Conservation (phyloP, 352 stramenopile species). For the Albugo laibachii region DNA sequence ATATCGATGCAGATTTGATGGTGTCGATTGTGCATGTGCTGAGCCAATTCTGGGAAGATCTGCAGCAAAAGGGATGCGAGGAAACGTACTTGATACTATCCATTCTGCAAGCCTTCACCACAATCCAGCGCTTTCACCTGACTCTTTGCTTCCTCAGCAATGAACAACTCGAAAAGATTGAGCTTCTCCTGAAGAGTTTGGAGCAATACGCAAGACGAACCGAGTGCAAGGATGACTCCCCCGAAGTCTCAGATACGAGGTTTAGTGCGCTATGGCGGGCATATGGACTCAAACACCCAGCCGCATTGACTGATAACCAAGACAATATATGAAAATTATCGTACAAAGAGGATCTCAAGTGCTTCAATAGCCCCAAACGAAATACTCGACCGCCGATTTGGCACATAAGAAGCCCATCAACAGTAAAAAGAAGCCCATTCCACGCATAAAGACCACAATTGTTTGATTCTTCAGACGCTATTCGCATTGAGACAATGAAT, state of each 20-base stretch:
- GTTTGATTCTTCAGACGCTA: slow-evolving; percentile 72
- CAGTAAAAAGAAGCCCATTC: slow-evolving; percentile 67
- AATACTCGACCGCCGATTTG: slow-evolving; percentile 76
- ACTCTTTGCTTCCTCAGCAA: slow-evolving; percentile 53
- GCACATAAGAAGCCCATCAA: slow-evolving; percentile 56
- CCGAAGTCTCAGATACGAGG: not conserved
- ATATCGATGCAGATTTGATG: slow-evolving; percentile 57
- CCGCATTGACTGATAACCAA: not conserved
- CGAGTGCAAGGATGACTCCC: not conserved
- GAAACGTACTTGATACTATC: slow-evolving; percentile 17
- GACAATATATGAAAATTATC: not conserved
- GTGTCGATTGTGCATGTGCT: slow-evolving; percentile 38
- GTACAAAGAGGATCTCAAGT: not conserved
- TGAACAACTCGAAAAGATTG: slow-evolving; percentile 28
- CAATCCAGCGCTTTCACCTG: slow-evolving; percentile 30
- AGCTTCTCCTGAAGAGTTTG: slow-evolving; percentile 14
- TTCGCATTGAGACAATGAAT: not conserved
- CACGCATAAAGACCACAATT: slow-evolving; percentile 65
- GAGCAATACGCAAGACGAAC: not conserved
- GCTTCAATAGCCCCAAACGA: slow-evolving; percentile 16
- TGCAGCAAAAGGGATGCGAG: slow-evolving; percentile 2
- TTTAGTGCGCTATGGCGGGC: not conserved
- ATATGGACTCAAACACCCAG: not conserved
- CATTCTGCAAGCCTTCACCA: slow-evolving; percentile 18
- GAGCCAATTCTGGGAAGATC: slow-evolving; percentile 10